phyloP scores from a whole-genome alignment of 495 filamentous ascomycete species.

The Penicillium herquei region DNA sequence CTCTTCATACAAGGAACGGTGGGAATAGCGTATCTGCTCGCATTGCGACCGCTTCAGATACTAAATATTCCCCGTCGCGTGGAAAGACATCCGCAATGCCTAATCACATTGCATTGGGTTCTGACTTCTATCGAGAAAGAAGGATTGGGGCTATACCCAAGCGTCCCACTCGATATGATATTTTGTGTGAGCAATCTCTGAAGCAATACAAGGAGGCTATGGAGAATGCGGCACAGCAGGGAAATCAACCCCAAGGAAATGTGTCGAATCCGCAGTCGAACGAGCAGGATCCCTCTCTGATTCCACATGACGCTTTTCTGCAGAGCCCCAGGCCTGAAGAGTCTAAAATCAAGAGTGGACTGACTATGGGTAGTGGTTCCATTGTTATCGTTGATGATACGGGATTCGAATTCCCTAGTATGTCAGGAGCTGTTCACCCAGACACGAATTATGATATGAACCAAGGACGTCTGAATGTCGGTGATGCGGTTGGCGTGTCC shows the following conservation, averaged over 20 bases:
- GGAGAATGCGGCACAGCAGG: constrained; percentile 9
- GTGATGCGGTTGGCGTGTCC: background rate
- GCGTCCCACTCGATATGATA: constrained; percentile 59
- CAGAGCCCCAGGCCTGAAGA: constrained; percentile 6
- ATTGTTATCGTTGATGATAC: constrained; percentile 80
- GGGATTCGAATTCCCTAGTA: constrained; percentile 35
- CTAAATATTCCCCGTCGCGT: constrained; percentile 22
- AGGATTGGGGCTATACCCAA: constrained; percentile 36
- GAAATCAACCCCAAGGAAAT: constrained; percentile 5
- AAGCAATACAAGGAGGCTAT: constrained; percentile 55
- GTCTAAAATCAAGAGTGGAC: constrained; percentile 50
- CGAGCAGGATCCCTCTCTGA: constrained; percentile 1
- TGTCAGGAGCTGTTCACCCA: constrained; percentile 34
- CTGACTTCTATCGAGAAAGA: constrained; percentile 45
- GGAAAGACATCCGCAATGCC: constrained; percentile 48
- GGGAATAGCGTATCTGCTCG: constrained; percentile 41
- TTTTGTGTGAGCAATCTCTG: constrained; percentile 72
- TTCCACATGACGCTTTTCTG: background rate
- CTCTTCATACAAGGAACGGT: constrained; percentile 67
- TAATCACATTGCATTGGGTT: constrained; percentile 45
- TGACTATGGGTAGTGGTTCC: constrained; percentile 78
- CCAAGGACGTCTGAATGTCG: background rate
- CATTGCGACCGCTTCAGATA: constrained; percentile 34
- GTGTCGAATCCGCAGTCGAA: constrained; percentile 8
- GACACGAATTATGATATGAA: constrained; percentile 5